A percentile compares a stretch with the other conserved stretches of the same genome.
Conservation (phyloP, 768 basidiomycete species). For the Hericium erinaceus region DNA sequence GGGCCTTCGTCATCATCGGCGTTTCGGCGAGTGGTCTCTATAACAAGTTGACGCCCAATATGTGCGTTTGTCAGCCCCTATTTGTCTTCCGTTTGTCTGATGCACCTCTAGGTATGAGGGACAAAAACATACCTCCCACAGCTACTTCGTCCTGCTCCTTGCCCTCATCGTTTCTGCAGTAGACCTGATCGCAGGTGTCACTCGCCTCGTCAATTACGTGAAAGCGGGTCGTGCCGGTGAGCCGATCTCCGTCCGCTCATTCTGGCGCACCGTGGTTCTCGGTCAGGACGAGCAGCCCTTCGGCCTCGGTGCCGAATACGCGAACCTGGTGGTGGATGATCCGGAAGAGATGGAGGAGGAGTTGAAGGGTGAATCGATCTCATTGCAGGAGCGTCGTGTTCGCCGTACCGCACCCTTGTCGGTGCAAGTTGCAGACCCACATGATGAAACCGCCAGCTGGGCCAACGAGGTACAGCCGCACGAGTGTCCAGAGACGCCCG, state of each 20-base stretch:
- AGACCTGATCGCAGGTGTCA: slow-evolving; percentile 44
- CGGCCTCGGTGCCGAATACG: slow-evolving; percentile 38
- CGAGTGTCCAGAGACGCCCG: slow-evolving; percentile 34
- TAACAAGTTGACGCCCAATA: slow-evolving; percentile 69
- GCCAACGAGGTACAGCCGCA: slow-evolving; percentile 35
- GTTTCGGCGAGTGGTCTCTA: slow-evolving; percentile 64
- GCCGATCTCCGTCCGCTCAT: slow-evolving; percentile 34
- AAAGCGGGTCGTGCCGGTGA: slow-evolving; percentile 24
- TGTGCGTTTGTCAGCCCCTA: slow-evolving; percentile 41
- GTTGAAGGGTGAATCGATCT: slow-evolving; percentile 19
- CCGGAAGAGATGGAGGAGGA: slow-evolving; percentile 47
- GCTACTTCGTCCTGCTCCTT: slow-evolving; percentile 44
- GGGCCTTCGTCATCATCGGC: slow-evolving; percentile 50
- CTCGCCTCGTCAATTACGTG: slow-evolving; percentile 44
- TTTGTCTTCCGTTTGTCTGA: not conserved
- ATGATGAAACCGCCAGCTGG: slow-evolving; percentile 43
- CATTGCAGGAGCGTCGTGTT: not conserved
- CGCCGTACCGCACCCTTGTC: not conserved
- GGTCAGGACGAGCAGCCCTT: slow-evolving; percentile 28
- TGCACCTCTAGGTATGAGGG: slow-evolving; percentile 52
- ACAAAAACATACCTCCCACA: slow-evolving; percentile 49
- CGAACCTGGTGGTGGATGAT: slow-evolving; percentile 46
- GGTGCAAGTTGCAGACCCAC: slow-evolving; percentile 10
- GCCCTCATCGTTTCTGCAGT: slow-evolving; percentile 36
- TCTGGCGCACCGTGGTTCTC: slow-evolving; percentile 52